Percentiles rank a stretch among this genome's conserved stretches.
Evolutionary conservation across 2,329 filamentous ascomycete species (phyloP).

Genomic region (Ciborinia camelliae): DNA sequence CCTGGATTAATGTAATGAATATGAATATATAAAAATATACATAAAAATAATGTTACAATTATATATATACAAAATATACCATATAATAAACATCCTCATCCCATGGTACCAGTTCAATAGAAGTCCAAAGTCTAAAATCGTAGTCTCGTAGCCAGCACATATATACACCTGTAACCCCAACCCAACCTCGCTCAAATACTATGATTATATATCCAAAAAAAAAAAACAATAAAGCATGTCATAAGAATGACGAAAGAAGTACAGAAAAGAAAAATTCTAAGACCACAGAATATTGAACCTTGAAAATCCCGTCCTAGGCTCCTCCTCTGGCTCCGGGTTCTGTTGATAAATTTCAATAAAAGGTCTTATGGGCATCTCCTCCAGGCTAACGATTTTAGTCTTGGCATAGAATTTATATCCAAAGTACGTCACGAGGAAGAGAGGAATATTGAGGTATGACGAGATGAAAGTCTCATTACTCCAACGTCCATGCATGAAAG

Average conservation of each 20-base stretch:
- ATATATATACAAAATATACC: no score
- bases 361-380: slow-evolving; percentile 41
- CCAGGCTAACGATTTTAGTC: slow-evolving; percentile 42
- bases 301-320: slow-evolving; percentile 30
- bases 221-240: neutral
- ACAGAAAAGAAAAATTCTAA: neutral
- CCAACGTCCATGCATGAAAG: slow-evolving; percentile 60
- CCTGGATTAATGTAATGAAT: no score
- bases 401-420: slow-evolving; percentile 54
- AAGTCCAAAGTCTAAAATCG: neutral
- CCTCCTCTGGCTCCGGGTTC: slow-evolving; percentile 40
- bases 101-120: neutral
- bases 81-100: no score
- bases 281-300: slow-evolving; percentile 40
- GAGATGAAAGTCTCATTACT: slow-evolving; percentile 55
- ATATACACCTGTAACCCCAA: neutral
- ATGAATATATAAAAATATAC: neutral
- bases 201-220: neutral
- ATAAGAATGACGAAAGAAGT: neutral
- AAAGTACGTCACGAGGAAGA: slow-evolving; percentile 43
- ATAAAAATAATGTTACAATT: neutral
- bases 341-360: slow-evolving; percentile 38
- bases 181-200: neutral
- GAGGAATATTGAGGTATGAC: slow-evolving; percentile 52
- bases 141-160: no score